phyloP scores from a whole-genome alignment of 225 moss, liverwort and hornwort genomes.

The Thuidium tamariscinum region DNA sequence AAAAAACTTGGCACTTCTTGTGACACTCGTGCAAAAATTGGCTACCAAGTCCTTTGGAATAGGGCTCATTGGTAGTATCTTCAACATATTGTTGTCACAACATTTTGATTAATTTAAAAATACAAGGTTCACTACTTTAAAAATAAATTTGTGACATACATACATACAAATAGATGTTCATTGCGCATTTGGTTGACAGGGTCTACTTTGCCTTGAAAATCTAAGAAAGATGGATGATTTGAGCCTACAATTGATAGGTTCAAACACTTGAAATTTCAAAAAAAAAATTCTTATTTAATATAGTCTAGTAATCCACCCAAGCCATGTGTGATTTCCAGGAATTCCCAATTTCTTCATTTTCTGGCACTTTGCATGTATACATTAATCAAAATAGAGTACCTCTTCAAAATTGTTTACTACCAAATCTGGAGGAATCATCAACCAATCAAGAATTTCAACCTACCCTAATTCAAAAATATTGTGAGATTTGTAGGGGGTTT shows the following conservation, averaged over 20 bases:
- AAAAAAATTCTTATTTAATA: not conserved
- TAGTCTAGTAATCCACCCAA: not conserved
- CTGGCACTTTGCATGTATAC: not conserved
- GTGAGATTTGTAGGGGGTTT: not conserved
- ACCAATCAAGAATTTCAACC: not conserved
- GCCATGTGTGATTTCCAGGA: not conserved
- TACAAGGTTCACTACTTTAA: too few species aligned
- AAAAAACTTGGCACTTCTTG: not conserved
- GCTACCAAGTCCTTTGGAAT: not conserved
- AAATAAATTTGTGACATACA: too few species aligned
- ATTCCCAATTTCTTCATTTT: not conserved
- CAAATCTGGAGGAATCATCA: not conserved
- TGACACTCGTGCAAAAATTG: not conserved
- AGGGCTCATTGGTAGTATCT: not conserved
- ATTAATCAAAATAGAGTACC: not conserved
- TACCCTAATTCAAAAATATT: too few species aligned
- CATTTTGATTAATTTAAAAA: too few species aligned
- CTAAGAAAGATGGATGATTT: not conserved
- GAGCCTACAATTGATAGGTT: not conserved
- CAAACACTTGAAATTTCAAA: too few species aligned
- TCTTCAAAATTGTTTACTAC: too few species aligned
- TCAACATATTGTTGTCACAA: not conserved
- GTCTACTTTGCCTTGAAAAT: rapidly evolving
- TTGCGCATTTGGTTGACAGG: too few species aligned
- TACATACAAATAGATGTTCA: not conserved